phyloP scores from a whole-genome alignment of 2,329 filamentous ascomycete genomes.

The Aspergillus tanneri region DNA sequence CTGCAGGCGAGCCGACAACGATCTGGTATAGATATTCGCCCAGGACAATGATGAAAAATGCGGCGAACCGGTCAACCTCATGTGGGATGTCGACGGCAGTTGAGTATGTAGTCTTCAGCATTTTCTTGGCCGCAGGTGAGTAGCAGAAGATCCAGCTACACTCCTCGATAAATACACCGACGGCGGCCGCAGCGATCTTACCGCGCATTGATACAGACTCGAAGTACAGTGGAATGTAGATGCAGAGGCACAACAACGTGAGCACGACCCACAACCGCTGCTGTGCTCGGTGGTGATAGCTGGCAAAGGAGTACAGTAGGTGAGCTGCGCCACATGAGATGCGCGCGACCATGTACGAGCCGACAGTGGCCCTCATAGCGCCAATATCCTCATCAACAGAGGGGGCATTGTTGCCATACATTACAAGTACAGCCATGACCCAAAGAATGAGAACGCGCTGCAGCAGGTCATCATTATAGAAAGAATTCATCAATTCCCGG shows the following conservation, averaged over 20 bases:
- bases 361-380: conserved; percentile 49
- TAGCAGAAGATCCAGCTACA: conserved; percentile 47
- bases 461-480: conserved; percentile 52
- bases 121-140: conserved; percentile 46
- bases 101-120: conserved; percentile 46
- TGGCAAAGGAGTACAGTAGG: conserved; percentile 47
- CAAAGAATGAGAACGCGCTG: conserved; percentile 52
- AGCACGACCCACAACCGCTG: conserved; percentile 47
- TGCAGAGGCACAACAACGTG: conserved; percentile 43
- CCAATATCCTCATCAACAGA: conserved; percentile 45
- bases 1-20: conserved; percentile 50
- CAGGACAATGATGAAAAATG: conserved; percentile 54
- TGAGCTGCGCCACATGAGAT: conserved; percentile 41
- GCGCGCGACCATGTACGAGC: conserved; percentile 49
- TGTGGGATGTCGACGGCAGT: conserved; percentile 53
- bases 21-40: conserved; percentile 53
- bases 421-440: conserved; percentile 52
- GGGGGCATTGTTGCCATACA: conserved; percentile 52
- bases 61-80: conserved; percentile 52
- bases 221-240: conserved; percentile 48
- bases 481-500: conserved; percentile 54
- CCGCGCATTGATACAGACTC: conserved; percentile 41
- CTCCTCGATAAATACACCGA: conserved; percentile 47
- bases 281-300: conserved; percentile 50
- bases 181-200: conserved; percentile 47